Evolutionary conservation across 306 rosid genomes (phyloP), one percentile per base, ranked within the genome.

Genomic region (Oxytropis ochrocephala): DNA sequence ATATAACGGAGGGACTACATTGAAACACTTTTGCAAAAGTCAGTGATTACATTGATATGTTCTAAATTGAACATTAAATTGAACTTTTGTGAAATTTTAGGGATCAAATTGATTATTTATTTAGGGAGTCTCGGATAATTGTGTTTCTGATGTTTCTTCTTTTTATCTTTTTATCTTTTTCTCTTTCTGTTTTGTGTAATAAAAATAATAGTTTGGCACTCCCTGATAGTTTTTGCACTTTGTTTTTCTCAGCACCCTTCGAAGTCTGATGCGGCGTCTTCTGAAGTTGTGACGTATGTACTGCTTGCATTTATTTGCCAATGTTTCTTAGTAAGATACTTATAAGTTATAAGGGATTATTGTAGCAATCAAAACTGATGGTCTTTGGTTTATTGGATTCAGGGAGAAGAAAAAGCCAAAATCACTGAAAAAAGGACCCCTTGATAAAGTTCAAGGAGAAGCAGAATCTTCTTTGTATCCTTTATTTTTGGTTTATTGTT

Each of bases 401-500:
- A 94, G 97, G 84, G 96, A 88, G 81, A 83, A 78, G 76, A 69
- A 74, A 41, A 81, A 87, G 73, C 64, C 85, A 72, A 86, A 82
- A 80, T 59, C 84, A 70, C 47, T 75, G 72, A 75, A 70, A 70
- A 88, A 86, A 46, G 91, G 61, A 33, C 42, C 81, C 14, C 39
- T 64, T 46, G 76, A 72, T 69, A 81, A 71, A 53, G 78, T 51
- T 69, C 92, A 85, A 61, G 90, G 75, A 77, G 97, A 86, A 17
- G 44, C 77, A 2, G 85, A 84, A 79, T 69, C 91, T 77, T 84
- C 91, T 46, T 61, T 49, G 89, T 94, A 94, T 94, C 98, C 98
- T 88, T 76, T 52, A 36, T 12, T 27, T 78, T 65, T 67, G 32
- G 64, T 62, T 47, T 67, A 4, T 43, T 54, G 29, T 71, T 67